Conservation (phyloP, 2,329 filamentous ascomycete species). For the Ophiostoma triangulosporum region DNA sequence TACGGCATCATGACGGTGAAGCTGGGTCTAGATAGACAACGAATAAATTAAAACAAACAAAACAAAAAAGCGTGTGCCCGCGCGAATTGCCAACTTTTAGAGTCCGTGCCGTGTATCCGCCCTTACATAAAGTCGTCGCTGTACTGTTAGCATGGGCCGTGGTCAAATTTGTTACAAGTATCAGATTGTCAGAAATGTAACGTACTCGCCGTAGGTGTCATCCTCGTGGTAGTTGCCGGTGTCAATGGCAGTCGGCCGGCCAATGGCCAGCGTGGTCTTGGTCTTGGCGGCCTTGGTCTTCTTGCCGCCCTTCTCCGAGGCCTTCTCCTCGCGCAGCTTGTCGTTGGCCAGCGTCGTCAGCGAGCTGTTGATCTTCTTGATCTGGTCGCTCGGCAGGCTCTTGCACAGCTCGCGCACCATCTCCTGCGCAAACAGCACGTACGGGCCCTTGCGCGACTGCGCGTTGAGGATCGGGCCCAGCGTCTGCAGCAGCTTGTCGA, state of each 20-base stretch:
- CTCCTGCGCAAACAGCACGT: conserved; percentile 79
- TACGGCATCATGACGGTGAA: too few relatives aligned
- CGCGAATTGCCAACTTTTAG: background rate
- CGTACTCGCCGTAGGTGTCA: conserved; percentile 63
- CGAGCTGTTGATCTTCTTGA: conserved; percentile 85
- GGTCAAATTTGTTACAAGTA: too few relatives aligned
- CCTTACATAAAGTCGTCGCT: conserved; percentile 61
- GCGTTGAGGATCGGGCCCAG: conserved; percentile 63
- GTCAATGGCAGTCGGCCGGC: conserved; percentile 50
- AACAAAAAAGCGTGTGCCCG: background rate
- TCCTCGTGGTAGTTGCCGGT: conserved; percentile 61
- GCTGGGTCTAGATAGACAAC: too few relatives aligned
- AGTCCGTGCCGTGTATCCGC: background rate
- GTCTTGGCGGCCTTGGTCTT: conserved; percentile 95
- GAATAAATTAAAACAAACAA: conserved; percentile 6
- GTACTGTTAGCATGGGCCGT: background rate
- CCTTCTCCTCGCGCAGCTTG: conserved; percentile 98
- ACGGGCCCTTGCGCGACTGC: conserved; percentile 80
- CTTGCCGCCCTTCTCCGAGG: conserved; percentile 84
- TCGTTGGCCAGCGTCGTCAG: conserved; percentile 89
- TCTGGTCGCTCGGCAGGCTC: conserved; percentile 80
- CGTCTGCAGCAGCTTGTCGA: conserved; percentile 62
- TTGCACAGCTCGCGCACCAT: conserved; percentile 78
- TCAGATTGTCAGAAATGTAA: conserved; percentile 17
- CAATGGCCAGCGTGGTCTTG: conserved; percentile 68